Base-by-base conservation (phyloP, 2,329 filamentous ascomycete species). In the Arachnomyces sp. region DNA sequence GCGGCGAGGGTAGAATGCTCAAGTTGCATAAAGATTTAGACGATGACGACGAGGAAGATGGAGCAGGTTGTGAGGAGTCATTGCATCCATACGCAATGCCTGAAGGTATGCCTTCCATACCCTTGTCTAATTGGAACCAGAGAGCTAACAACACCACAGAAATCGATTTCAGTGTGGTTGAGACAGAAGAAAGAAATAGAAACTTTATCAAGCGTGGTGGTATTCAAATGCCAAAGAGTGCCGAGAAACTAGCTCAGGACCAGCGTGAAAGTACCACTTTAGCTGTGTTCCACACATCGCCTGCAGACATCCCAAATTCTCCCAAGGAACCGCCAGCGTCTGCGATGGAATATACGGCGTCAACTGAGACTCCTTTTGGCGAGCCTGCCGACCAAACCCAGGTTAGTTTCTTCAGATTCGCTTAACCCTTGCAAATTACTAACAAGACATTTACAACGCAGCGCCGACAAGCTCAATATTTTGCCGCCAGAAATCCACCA, bases 31-130 rank as follows among this genome's bases (percentile, higher is more conserved):
- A 73, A 48, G 73, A 76, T 38, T 59, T 75, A 52, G 73, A 77
- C 44, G 72, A 77, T 34, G 61, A 76, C 8, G 71, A 77, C 32
- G 77, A 80, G 17, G 77, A 80, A 9, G 78, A 81, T 18, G 63
- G 63, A 33, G 53, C 52, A 6, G 52, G 62, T 15, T 62, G 65
- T 2, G 70, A 72, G 38, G 63, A 63, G 29, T 57, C 55, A 13
- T 47, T 65, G 35, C 47, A 57, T 34, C 54, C 61, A 33, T 69
- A 65, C 44, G 47, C 42, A 28, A 40, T 36, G 28, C 53, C 57
- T 3, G 55, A 55, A 25, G 50, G 62, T 67, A 63, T 42, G 60
- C 41, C 28, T 12, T 29, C 15, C 17, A 1, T 14, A 34, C 18
- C 29, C 8, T 31, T 33, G 14, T 34, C 8, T 34, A 39, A 39